These are phyloP conservation scores for Oryza meyeriana DNA, from an alignment of 176 grass and related monocot genomes.

Conservation along the genomic window DNA sequence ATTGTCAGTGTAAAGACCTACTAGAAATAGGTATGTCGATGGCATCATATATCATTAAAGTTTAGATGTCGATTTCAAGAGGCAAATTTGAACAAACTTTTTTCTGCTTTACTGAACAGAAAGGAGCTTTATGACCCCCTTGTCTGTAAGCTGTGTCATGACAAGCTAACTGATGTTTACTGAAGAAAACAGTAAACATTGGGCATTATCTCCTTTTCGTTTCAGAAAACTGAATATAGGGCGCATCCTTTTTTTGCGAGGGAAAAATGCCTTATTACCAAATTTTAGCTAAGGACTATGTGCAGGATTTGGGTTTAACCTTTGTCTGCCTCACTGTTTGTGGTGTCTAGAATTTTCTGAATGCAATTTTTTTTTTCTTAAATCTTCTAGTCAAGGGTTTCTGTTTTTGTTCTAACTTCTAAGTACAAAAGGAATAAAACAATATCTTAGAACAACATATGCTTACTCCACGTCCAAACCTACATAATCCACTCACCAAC, in stretches of 20 bases:
- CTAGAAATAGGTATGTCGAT: neutral
- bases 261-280: neutral
- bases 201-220: neutral
- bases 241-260: too few relatives aligned
- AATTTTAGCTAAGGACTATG: neutral
- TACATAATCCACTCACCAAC: neutral
- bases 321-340: neutral
- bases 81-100: neutral
- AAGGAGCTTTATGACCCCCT: neutral
- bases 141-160: neutral
- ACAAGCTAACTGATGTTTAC: neutral
- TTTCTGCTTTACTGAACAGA: constrained; percentile 3
- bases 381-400: neutral
- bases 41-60: neutral
- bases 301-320: neutral
- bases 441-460: neutral
- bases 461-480: neutral
- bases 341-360: too few relatives aligned
- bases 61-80: neutral
- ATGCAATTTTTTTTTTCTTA: neutral
- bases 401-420: neutral
- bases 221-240: neutral
- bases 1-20: neutral
- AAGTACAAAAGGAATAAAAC: neutral
- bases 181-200: neutral